These are phyloP conservation scores for Dryadomyces quercivorus DNA, from an alignment of 2,329 filamentous ascomycete genomes.

Conservation along the genomic window DNA sequence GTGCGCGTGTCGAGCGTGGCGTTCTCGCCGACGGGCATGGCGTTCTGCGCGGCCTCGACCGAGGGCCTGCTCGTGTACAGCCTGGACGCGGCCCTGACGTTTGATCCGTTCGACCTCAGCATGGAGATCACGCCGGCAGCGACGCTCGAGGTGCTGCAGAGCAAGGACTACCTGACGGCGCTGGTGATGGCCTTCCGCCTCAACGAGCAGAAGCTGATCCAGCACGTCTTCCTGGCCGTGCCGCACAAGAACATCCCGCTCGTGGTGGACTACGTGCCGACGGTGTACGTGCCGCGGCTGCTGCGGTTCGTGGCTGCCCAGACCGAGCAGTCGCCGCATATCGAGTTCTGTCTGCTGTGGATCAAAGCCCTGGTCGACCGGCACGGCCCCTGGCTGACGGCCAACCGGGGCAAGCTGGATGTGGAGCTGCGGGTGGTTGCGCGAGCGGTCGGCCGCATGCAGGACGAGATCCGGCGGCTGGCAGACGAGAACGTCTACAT, in stretches of 20 bases:
- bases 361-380: slow-evolving; percentile 70
- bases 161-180: slow-evolving; percentile 78
- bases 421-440: slow-evolving; percentile 76
- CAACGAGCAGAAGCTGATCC: slow-evolving; percentile 72
- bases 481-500: slow-evolving; percentile 84
- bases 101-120: slow-evolving; percentile 94
- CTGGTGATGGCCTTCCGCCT: slow-evolving; percentile 95
- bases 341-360: slow-evolving; percentile 93
- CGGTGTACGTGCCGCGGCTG: slow-evolving; percentile 74
- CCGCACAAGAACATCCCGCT: slow-evolving; percentile 64
- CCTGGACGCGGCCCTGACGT: slow-evolving; percentile 69
- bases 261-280: slow-evolving; percentile 66
- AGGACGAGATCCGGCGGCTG: slow-evolving; percentile 68
- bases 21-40: slow-evolving; percentile 78
- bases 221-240: slow-evolving; percentile 73
- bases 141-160: slow-evolving; percentile 55
- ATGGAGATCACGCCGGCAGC: slow-evolving; percentile 85
- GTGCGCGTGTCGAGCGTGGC: slow-evolving; percentile 74
- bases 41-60: slow-evolving; percentile 90
- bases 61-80: slow-evolving; percentile 92
- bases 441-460: slow-evolving; percentile 67
- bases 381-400: slow-evolving; percentile 76
- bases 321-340: slow-evolving; percentile 79
- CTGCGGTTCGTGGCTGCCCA: slow-evolving; percentile 80
- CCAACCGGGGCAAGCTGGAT: slow-evolving; percentile 66